These are phyloP conservation scores for Pichia ethanolica DNA, from an alignment of 805 yeast genomes.

Conservation along the genomic window DNA sequence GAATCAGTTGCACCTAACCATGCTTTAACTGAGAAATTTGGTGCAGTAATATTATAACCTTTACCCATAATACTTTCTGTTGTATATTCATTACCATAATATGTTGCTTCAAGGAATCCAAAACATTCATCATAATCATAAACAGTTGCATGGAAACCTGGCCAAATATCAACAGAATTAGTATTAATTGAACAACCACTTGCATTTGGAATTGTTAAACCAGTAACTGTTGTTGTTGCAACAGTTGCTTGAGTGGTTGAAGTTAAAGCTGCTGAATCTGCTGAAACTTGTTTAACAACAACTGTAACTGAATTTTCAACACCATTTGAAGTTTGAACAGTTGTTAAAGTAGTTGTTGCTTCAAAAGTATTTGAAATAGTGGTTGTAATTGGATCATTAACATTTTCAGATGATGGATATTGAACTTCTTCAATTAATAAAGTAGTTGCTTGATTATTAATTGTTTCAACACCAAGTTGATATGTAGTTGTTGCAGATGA, in stretches of 20 bases:
- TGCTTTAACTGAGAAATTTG: constrained; percentile 8
- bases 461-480: background rate
- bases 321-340: background rate
- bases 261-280: background rate
- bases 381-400: background rate
- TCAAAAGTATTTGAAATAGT: constrained; percentile 1
- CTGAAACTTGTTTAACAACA: constrained; percentile 3
- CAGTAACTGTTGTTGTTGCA: constrained; percentile 1
- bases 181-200: constrained; percentile 3
- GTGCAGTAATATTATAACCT: constrained; percentile 2
- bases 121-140: constrained; percentile 1
- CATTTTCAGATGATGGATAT: background rate
- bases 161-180: background rate
- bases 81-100: constrained; percentile 7
- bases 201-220: background rate
- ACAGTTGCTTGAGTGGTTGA: background rate
- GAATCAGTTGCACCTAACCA: constrained; percentile 1
- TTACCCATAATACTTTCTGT: background rate
- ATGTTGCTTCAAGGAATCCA: constrained; percentile 3
- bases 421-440: background rate
- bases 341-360: background rate
- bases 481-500: background rate
- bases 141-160: constrained; percentile 6
- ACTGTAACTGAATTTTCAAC: background rate
- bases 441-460: background rate